phyloP scores from a whole-genome alignment of 352 stramenopile genomes.

The Thalassiosira livingstoniorum region DNA sequence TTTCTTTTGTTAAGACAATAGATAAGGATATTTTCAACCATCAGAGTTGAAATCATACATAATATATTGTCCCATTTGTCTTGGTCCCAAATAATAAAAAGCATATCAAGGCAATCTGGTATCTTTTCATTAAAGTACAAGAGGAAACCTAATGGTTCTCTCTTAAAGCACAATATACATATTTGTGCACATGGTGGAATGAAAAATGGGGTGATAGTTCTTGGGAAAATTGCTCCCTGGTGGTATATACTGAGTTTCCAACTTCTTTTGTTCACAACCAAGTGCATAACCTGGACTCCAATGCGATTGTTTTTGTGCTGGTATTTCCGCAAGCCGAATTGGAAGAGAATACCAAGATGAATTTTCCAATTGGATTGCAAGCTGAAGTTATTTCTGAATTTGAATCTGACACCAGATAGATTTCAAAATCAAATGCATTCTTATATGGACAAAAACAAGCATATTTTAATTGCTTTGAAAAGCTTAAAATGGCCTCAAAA shows the following conservation, averaged over 20 bases:
- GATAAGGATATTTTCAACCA: background rate
- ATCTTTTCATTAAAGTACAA: background rate
- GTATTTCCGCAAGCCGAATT: background rate
- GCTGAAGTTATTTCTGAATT: background rate
- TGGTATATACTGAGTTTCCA: background rate
- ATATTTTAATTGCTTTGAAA: constrained; percentile 5
- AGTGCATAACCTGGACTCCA: background rate
- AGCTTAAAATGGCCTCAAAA: background rate
- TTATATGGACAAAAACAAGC: background rate
- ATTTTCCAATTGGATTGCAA: background rate
- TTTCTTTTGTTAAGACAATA: background rate
- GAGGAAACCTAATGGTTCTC: background rate
- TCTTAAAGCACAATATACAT: background rate
- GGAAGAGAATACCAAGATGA: background rate
- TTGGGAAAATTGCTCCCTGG: background rate
- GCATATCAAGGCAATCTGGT: background rate
- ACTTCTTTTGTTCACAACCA: background rate
- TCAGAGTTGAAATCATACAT: background rate
- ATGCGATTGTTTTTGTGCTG: background rate
- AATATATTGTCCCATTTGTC: background rate
- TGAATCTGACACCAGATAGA: background rate
- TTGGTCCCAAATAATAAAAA: background rate
- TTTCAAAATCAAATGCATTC: background rate
- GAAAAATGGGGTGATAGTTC: background rate
- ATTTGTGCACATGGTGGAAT: background rate